Evolutionary conservation across 2,329 filamentous ascomycete species (phyloP).

Genomic region (Hypoxylon rubiginosum): DNA sequence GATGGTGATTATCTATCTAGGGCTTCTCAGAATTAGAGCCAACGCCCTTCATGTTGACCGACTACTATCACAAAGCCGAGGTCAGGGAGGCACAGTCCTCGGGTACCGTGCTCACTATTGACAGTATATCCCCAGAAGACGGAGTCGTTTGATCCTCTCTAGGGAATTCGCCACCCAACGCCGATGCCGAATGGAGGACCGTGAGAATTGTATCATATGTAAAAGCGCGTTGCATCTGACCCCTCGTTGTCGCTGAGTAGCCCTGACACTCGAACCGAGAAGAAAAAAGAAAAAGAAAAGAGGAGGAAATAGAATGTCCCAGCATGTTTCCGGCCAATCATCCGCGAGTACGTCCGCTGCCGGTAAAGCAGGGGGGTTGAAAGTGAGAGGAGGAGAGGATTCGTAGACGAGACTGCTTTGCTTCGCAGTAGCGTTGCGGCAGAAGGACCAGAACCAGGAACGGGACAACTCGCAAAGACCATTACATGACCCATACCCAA

Average conservation of each 20-base stretch:
- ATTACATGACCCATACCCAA: slow-evolving; percentile 47
- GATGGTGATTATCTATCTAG: slow-evolving; percentile 26
- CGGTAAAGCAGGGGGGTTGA: slow-evolving; percentile 6
- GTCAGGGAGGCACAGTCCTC: not conserved
- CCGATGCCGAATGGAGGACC: slow-evolving; percentile 12
- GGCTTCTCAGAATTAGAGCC: slow-evolving; percentile 11
- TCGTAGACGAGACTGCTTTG: slow-evolving; percentile 15
- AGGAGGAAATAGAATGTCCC: slow-evolving; percentile 26
- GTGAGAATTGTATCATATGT: slow-evolving; percentile 6
- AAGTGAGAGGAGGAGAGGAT: slow-evolving; percentile 21
- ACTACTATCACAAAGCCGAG: slow-evolving; percentile 20
- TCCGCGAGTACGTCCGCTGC: slow-evolving; percentile 20
- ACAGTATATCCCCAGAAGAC: slow-evolving; percentile 7
- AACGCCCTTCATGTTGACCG: not conserved
- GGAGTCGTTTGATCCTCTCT: not conserved
- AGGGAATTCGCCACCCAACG: slow-evolving; percentile 8
- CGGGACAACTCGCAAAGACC: slow-evolving; percentile 40
- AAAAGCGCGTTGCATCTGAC: slow-evolving; percentile 19
- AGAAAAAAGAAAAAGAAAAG: slow-evolving; percentile 29
- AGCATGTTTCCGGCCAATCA: slow-evolving; percentile 18
- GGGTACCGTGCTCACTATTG: slow-evolving; percentile 12
- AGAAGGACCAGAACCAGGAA: slow-evolving; percentile 24
- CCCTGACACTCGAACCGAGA: slow-evolving; percentile 17
- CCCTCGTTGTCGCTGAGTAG: slow-evolving; percentile 12
- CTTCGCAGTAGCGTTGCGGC: slow-evolving; percentile 32